phyloP scores from a whole-genome alignment of 2,329 filamentous ascomycete species.

The Trichoderma sp. region DNA sequence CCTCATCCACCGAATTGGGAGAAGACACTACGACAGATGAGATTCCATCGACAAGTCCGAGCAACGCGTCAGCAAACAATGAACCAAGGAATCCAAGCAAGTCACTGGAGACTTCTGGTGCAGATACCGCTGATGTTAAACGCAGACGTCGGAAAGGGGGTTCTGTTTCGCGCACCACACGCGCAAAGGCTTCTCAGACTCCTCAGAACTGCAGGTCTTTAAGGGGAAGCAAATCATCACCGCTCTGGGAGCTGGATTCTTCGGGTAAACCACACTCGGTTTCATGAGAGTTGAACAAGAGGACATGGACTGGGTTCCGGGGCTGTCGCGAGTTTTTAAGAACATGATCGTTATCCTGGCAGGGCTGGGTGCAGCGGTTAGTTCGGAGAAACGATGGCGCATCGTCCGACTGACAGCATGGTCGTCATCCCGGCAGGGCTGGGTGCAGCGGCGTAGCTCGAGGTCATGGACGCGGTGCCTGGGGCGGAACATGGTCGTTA shows the following conservation, averaged over 20 bases:
- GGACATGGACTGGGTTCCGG: background rate
- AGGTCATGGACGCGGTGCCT: background rate
- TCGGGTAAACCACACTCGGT: background rate
- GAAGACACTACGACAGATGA: background rate
- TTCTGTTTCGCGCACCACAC: background rate
- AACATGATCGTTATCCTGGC: slow-evolving; percentile 19
- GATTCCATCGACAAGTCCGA: background rate
- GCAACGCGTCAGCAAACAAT: background rate
- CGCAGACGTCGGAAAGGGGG: background rate
- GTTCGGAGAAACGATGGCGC: slow-evolving; percentile 1
- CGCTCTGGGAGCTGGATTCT: slow-evolving; percentile 8
- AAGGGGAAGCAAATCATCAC: background rate
- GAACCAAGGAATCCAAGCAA: background rate
- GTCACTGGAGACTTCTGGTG: no score
- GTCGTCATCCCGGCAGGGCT: slow-evolving; percentile 21
- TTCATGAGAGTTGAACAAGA: background rate
- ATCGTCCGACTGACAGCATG: slow-evolving; percentile 9
- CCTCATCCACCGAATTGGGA: no score
- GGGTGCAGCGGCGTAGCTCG: slow-evolving; percentile 13
- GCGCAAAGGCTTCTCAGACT: background rate
- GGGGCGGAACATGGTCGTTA: slow-evolving; percentile 19
- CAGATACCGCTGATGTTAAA: background rate
- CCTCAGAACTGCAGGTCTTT: background rate
- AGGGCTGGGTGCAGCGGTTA: slow-evolving; percentile 15
- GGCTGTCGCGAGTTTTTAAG: slow-evolving; percentile 1